Evolutionary conservation across 2,329 filamentous ascomycete genomes (phyloP).

Genomic region (Alternaria infectoria): DNA sequence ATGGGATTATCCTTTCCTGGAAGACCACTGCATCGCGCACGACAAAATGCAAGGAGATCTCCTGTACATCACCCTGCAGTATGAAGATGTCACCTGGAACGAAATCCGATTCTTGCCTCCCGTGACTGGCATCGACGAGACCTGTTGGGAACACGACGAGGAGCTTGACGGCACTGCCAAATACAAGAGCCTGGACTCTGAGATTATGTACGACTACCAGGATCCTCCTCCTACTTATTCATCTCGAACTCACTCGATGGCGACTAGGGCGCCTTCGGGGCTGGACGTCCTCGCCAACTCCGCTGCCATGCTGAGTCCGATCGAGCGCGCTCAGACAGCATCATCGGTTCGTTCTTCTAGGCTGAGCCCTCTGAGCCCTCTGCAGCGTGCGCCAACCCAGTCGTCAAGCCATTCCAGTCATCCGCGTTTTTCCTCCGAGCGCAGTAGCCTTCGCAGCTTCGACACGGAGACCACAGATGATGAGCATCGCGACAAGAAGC

Average conservation of each 20-base stretch:
- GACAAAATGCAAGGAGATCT: slow-evolving; percentile 52
- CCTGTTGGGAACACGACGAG: slow-evolving; percentile 49
- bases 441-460: slow-evolving; percentile 47
- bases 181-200: slow-evolving; percentile 47
- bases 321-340: slow-evolving; percentile 37
- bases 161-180: slow-evolving; percentile 48
- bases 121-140: slow-evolving; percentile 40
- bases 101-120: slow-evolving; percentile 48
- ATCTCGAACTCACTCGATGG: slow-evolving; percentile 49
- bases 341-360: slow-evolving; percentile 19
- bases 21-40: slow-evolving; percentile 50
- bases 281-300: slow-evolving; percentile 49
- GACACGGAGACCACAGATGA: slow-evolving; percentile 46
- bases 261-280: slow-evolving; percentile 46
- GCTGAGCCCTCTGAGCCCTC: slow-evolving; percentile 15
- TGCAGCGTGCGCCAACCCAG: slow-evolving; percentile 19
- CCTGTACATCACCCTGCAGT: slow-evolving; percentile 49
- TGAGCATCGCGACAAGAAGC: slow-evolving; percentile 51
- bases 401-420: slow-evolving; percentile 26
- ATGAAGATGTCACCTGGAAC: slow-evolving; percentile 50
- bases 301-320: slow-evolving; percentile 44
- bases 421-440: slow-evolving; percentile 41
- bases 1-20: slow-evolving; percentile 50
- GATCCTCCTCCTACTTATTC: slow-evolving; percentile 52
- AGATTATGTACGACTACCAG: slow-evolving; percentile 52